Evolutionary conservation across 345 rosid species (phyloP), one percentile per base, ranked within the genome.

Genomic region (Citrus glauca): DNA sequence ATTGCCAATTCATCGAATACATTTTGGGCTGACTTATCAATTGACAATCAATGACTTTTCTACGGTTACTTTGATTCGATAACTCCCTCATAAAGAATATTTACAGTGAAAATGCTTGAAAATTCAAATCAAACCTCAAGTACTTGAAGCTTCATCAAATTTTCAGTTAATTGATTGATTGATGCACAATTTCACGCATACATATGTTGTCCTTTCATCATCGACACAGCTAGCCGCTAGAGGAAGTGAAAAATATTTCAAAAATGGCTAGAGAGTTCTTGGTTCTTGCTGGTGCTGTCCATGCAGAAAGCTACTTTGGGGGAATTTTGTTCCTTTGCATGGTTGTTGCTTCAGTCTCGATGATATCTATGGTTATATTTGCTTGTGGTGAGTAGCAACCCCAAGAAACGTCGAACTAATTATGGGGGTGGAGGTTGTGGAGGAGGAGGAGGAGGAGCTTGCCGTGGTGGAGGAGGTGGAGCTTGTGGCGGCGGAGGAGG

Each of bases 341-440:
- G 69, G 7, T 81, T 65, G 60, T 81, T 71, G 27, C 27, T 25
- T 25, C 27, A 25, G 27, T 25, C 27, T 25, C 27, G 27, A 25
- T 25, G 64, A 71, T 66, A 42, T 81, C 80, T 2, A 81, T 81
- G 76, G 66, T 75, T n/a, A 70, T 80, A 67, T 75, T 80, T 8
- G 71, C 79, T 75, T 80, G 79, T 53, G 79, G 76, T 63, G 72
- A 70, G 70, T 17, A 30, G 60, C n/a, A 11, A 20, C 62, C 35
- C 69, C 0, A 9, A 27, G 7, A 16, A 17, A 27, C 7, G 19
- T 25, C 17, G 76, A 1, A 19, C 8, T 8, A 32, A 55, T 7
- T 14, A 57, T 0, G 37, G 69, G 9, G 50, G 69, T 0, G 68
- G 67, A 0, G 67, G 60, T 1, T 32, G 79, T 1, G 72, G 56